Evolutionary conservation across 169 alveolate species (phyloP).

Genomic region (Plasmodium blacklocki): DNA sequence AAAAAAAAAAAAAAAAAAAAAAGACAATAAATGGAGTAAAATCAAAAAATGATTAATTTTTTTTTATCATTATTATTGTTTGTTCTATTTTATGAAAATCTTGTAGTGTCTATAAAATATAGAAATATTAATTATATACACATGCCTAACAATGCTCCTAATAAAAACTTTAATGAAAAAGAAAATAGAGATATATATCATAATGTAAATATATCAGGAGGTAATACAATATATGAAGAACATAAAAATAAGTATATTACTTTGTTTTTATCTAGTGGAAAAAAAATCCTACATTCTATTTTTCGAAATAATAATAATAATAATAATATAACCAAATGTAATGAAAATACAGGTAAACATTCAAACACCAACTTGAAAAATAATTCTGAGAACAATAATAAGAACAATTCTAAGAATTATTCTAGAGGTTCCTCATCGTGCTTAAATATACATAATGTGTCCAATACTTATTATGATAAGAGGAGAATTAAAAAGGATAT

Average conservation of each 20-base stretch:
- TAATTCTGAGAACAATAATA: not conserved
- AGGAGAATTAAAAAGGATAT: conserved; percentile 10
- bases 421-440: conserved; percentile 10
- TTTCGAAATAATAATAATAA: conserved; percentile 14
- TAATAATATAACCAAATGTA: too few species aligned
- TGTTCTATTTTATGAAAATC: conserved; percentile 59
- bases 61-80: conserved; percentile 42
- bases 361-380: too few species aligned
- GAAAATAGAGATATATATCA: conserved; percentile 44
- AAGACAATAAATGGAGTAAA: conserved; percentile 48
- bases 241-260: conserved; percentile 39
- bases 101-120: conserved; percentile 53
- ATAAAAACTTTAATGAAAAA: conserved; percentile 32
- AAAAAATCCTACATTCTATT: conserved; percentile 33
- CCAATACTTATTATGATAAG: not conserved
- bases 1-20: not conserved
- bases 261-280: conserved; percentile 60
- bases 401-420: conserved; percentile 25
- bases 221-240: conserved; percentile 13
- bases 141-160: conserved; percentile 70
- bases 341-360: too few species aligned
- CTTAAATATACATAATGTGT: not conserved
- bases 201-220: conserved; percentile 2
- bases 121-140: conserved; percentile 57
- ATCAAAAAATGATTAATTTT: conserved; percentile 48